Evolutionary conservation across 768 basidiomycete genomes (phyloP).

Genomic region (Russula brevipes): DNA sequence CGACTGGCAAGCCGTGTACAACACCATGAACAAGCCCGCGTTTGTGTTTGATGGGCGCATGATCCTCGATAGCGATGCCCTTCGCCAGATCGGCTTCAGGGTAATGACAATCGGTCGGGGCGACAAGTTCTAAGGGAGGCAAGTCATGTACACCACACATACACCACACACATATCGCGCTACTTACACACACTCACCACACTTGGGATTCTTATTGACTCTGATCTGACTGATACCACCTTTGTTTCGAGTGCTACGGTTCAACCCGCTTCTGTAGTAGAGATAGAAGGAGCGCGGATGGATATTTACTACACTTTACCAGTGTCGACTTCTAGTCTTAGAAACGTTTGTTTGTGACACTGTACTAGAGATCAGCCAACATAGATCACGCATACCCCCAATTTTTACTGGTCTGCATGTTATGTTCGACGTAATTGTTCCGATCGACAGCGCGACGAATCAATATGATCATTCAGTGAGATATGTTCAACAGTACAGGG

Average conservation of each 20-base stretch:
- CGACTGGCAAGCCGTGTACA: constrained; percentile 84
- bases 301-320: not conserved
- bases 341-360: not conserved
- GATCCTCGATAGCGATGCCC: constrained; percentile 73
- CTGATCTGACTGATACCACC: not conserved
- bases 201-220: not conserved
- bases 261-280: constrained; percentile 1
- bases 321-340: not conserved
- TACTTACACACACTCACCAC: not conserved
- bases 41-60: constrained; percentile 94
- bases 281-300: not conserved
- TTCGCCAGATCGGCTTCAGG: constrained; percentile 87
- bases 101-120: constrained; percentile 62
- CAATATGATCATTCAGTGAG: not conserved
- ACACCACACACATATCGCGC: not conserved
- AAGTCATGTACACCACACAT: not conserved
- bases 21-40: constrained; percentile 93
- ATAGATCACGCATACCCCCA: not conserved
- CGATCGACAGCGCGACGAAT: not conserved
- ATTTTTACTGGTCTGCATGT: not conserved
- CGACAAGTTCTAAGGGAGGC: constrained; percentile 33
- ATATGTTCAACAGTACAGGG: not conserved
- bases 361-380: constrained; percentile 2
- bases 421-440: not conserved
- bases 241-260: not conserved